Percentiles rank a stretch among this genome's conserved stretches.
Conservation (phyloP, 1,284 basidiomycete species). For the Fomitopsis palustris region DNA sequence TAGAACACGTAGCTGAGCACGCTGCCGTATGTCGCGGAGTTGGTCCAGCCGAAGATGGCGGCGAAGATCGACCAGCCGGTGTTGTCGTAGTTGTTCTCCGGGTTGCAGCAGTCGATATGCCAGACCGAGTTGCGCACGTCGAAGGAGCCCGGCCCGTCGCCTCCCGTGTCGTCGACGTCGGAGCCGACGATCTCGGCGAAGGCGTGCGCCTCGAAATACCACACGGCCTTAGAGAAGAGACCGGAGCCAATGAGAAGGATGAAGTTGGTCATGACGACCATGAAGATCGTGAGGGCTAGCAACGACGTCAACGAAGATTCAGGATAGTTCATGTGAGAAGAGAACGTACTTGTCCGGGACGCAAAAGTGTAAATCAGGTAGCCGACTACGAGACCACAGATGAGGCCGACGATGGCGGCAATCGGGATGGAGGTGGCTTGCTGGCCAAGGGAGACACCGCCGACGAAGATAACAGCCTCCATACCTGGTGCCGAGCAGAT, state of each 20-base stretch:
- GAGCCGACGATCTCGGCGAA: conserved; percentile 72
- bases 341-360: conserved; percentile 58
- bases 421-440: conserved; percentile 84
- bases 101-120: conserved; percentile 84
- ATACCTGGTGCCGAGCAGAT: conserved; percentile 42
- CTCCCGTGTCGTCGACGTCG: conserved; percentile 74
- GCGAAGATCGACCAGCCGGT: conserved; percentile 74
- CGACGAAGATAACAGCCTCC: conserved; percentile 91
- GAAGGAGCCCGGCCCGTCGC: conserved; percentile 81
- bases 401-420: conserved; percentile 79
- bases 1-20: conserved; percentile 31
- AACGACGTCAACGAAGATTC: not conserved
- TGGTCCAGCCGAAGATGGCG: conserved; percentile 76
- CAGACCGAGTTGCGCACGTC: conserved; percentile 79
- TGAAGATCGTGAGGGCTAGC: conserved; percentile 75
- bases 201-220: conserved; percentile 65
- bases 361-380: conserved; percentile 75
- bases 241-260: conserved; percentile 90
- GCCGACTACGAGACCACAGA: conserved; percentile 70
- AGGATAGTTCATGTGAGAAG: not conserved
- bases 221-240: conserved; percentile 73
- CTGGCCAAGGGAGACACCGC: conserved; percentile 85
- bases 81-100: conserved; percentile 52
- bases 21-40: conserved; percentile 49
- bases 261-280: conserved; percentile 86